phyloP scores from a whole-genome alignment of 495 filamentous ascomycete species.

The Penicillium arizonense region DNA sequence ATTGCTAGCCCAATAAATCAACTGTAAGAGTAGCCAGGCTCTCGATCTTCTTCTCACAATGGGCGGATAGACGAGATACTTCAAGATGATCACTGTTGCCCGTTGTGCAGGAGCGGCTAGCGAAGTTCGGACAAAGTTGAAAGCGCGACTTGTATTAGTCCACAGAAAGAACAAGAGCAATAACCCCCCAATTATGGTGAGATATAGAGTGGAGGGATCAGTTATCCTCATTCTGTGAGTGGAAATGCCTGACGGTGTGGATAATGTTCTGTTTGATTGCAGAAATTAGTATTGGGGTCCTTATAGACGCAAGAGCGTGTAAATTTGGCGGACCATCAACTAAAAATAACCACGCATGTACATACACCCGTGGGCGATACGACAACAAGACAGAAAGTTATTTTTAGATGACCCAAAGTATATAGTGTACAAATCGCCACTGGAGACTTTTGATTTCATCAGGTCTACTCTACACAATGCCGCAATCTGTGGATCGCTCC shows the following conservation, averaged over 20 bases:
- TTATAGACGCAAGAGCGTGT: not conserved
- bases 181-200: not conserved
- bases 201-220: not conserved
- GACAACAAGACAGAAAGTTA: conserved; percentile 1
- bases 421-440: conserved; percentile 1
- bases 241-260: too few relatives aligned
- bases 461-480: not conserved
- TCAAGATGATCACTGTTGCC: not conserved
- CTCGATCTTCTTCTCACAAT: conserved; percentile 3
- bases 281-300: not conserved
- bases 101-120: not conserved
- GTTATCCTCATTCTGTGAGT: not conserved
- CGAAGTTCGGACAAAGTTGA: not conserved
- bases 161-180: not conserved
- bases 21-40: conserved; percentile 4
- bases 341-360: conserved; percentile 3
- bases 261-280: not conserved
- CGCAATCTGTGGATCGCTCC: not conserved
- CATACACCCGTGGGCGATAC: conserved; percentile 3
- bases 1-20: conserved; percentile 7
- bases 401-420: not conserved
- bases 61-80: not conserved
- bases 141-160: not conserved
- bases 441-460: not conserved
- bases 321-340: not conserved